phyloP scores from a whole-genome alignment of 768 basidiomycete genomes.

The Amanita phalloides region DNA sequence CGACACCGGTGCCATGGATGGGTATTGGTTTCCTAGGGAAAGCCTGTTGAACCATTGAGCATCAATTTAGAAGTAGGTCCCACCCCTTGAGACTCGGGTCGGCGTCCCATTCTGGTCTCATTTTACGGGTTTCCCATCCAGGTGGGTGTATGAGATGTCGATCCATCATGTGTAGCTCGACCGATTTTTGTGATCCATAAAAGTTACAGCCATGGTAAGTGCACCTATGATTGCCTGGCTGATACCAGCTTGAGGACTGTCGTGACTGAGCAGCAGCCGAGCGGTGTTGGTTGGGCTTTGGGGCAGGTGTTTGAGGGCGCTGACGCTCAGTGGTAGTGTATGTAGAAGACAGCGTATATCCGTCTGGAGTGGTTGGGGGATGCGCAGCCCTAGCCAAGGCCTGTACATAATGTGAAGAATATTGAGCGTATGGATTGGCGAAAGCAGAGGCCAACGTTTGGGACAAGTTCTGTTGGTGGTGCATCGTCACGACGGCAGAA shows the following conservation, averaged over 20 bases:
- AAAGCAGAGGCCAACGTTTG: not conserved
- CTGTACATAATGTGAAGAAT: conserved; percentile 46
- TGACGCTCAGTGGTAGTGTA: not conserved
- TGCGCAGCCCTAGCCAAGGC: conserved; percentile 31
- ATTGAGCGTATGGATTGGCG: conserved; percentile 14
- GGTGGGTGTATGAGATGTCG: conserved; percentile 77
- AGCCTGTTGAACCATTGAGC: not conserved
- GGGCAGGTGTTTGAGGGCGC: not conserved
- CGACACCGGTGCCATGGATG: conserved; percentile 71
- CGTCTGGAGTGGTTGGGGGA: conserved; percentile 7
- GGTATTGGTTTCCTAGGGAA: conserved; percentile 50
- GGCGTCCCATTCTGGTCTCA: conserved; percentile 62
- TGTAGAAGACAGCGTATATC: conserved; percentile 16
- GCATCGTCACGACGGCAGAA: conserved; percentile 6
- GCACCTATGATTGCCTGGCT: conserved; percentile 50
- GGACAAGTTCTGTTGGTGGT: conserved; percentile 3
- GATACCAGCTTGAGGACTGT: conserved; percentile 40
- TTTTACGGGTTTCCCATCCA: conserved; percentile 48
- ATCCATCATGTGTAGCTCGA: conserved; percentile 83
- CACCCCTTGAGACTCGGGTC: conserved; percentile 78
- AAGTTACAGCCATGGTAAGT: conserved; percentile 57
- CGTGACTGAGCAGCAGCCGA: not conserved
- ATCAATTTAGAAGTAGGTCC: conserved; percentile 8
- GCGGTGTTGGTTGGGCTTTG: not conserved
- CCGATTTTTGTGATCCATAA: conserved; percentile 54